A percentile compares a stretch with the other conserved stretches of the same genome.
Evolutionary conservation across 129 eudicot species (phyloP).

Genomic region (Chrysanthemum lavandulifolium): DNA sequence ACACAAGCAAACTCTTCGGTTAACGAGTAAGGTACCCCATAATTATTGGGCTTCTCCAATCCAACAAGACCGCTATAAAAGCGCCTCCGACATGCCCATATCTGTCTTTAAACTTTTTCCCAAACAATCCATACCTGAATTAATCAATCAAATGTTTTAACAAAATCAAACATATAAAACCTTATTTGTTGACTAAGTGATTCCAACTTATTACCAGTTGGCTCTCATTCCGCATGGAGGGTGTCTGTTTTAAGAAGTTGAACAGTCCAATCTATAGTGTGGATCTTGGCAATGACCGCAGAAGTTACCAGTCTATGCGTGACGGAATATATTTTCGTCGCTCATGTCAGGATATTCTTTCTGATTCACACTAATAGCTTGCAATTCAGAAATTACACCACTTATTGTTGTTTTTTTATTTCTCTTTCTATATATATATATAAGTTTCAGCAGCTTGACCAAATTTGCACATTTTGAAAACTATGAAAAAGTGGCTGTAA

Average conservation of each 20-base stretch:
- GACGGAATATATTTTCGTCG: conserved; percentile 52
- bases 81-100: conserved; percentile 53
- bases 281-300: conserved; percentile 66
- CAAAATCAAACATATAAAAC: background rate
- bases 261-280: conserved; percentile 77
- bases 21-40: conserved; percentile 57
- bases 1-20: conserved; percentile 65
- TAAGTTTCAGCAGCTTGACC: too few relatives aligned
- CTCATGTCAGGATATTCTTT: conserved; percentile 40
- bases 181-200: background rate
- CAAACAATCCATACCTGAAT: conserved; percentile 55
- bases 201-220: conserved; percentile 40
- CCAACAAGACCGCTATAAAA: conserved; percentile 51
- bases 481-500: too few relatives aligned
- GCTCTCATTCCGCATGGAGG: conserved; percentile 53
- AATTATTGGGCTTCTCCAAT: conserved; percentile 39
- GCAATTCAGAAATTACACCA: background rate
- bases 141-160: background rate
- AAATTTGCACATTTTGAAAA: too few relatives aligned
- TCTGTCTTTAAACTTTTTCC: conserved; percentile 53
- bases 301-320: conserved; percentile 58
- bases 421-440: too few relatives aligned
- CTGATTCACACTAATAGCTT: conserved; percentile 17
- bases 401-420: background rate
- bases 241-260: conserved; percentile 63